A percentile compares a stretch with the other conserved stretches of the same genome.
Evolutionary conservation across 306 rosid genomes (phyloP).

Genomic region (Alnus rubra): DNA sequence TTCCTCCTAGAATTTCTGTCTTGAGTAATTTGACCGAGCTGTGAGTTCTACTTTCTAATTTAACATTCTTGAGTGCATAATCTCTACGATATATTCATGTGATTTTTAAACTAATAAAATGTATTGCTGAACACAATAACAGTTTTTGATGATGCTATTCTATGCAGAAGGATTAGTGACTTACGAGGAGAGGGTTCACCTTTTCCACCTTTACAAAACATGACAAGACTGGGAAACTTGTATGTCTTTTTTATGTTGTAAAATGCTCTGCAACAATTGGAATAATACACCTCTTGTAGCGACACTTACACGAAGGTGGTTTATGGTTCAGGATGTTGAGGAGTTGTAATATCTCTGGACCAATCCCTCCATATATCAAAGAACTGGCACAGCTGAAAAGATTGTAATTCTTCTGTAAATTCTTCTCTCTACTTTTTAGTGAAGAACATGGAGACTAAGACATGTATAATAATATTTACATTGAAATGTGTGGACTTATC

Average conservation of each 20-base stretch:
- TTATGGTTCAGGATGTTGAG: constrained; percentile 30
- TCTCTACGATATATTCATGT: neutral
- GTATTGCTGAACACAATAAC: neutral
- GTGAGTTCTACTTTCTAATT: constrained; percentile 26
- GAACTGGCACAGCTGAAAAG: neutral
- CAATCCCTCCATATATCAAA: constrained; percentile 19
- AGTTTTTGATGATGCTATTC: neutral
- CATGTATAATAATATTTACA: neutral
- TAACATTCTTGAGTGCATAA: neutral
- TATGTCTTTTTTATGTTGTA: constrained; percentile 2
- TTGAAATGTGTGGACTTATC: neutral
- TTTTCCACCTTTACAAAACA: constrained; percentile 17
- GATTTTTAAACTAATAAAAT: neutral
- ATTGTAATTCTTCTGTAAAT: constrained; percentile 11
- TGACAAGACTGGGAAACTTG: constrained; percentile 12
- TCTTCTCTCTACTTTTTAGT: neutral
- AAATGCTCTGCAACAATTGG: neutral
- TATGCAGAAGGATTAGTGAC: constrained; percentile 35
- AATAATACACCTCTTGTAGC: neutral
- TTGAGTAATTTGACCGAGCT: constrained; percentile 17
- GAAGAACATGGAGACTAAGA: neutral
- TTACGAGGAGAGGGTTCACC: constrained; percentile 21
- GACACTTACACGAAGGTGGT: neutral
- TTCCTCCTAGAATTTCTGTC: constrained; percentile 27
- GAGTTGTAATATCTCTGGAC: constrained; percentile 26